Base-by-base conservation (phyloP, 1,284 basidiomycete genomes). In the Marasmius fiardii region DNA sequence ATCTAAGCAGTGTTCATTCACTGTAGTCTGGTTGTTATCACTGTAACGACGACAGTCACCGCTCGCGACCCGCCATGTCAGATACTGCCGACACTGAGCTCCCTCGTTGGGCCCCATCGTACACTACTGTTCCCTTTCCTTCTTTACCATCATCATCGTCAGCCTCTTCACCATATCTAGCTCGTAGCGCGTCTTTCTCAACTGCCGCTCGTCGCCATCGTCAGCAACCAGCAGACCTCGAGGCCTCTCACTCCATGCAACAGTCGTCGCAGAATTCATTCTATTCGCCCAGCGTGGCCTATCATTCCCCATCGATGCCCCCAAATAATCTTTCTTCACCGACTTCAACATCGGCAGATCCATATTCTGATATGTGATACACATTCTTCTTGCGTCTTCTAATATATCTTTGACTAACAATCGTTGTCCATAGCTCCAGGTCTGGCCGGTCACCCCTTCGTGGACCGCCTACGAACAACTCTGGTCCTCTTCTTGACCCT, bases 281-380 rank as follows among this genome's bases (percentile, higher is more conserved):
- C 62, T 89, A 88, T 68, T 79, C 83, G 10, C 70, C 82, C 20
- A 77, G 73, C 59, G 77, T 85, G 60, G 73, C 76, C 37, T 86
- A 83, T 73, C 83, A 82, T 62, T 69, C 72, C 55, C 77, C 69
- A 73, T 72, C 73, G 59, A 65, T 74, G 59, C 57, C 59, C 54
- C 58, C 54, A 67, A 73, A 56, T 68, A 63, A 56, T 64, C 72
- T 67, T 58, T 65, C 76, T 56, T 65, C 74, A 59, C 67, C 70
- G 54, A 64, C 68, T 48, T 60, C 67, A 41, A 54, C 63, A 58
- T 63, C 69, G 52, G 60, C 65, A 64, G 67, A 65, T 41, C 68
- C 78, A 16, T 87, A 85, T 70, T 70, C 79, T 51, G 85, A 88
- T 64, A 77, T 85, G 71, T 90, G 88, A 63, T 88, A 80, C 67